Percentiles rank a stretch among this genome's conserved stretches.
phyloP scores from a whole-genome alignment of 2,329 filamentous ascomycete genomes.

The Cordyceps tenuipes region DNA sequence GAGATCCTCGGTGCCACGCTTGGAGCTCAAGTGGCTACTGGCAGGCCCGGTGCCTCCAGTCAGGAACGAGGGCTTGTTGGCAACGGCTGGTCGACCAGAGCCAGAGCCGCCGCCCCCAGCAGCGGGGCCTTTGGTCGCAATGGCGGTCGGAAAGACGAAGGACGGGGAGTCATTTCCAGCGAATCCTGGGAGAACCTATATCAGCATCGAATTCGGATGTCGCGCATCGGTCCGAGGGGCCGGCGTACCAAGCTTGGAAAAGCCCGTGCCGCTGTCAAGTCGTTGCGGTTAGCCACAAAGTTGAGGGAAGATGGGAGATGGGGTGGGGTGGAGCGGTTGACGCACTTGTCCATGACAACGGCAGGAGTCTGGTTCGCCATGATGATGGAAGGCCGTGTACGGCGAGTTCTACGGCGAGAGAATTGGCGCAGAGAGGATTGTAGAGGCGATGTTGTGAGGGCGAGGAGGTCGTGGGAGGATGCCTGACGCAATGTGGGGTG shows the following conservation, averaged over 20 bases:
- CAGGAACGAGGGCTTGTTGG: slow-evolving; percentile 90
- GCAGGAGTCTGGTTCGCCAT: slow-evolving; percentile 99
- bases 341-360: slow-evolving; percentile 99
- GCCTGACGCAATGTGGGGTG: slow-evolving; percentile 12
- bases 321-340: slow-evolving; percentile 27
- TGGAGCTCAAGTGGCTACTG: slow-evolving; percentile 73
- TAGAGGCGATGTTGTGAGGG: slow-evolving; percentile 4
- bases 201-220: not conserved
- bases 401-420: not conserved
- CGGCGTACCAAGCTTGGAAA: slow-evolving; percentile 87
- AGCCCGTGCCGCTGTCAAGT: slow-evolving; percentile 82
- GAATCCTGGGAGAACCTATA: slow-evolving; percentile 56
- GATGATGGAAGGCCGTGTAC: slow-evolving; percentile 20
- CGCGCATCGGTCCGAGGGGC: slow-evolving; percentile 3
- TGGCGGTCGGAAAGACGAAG: slow-evolving; percentile 97
- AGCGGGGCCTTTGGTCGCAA: slow-evolving; percentile 80
- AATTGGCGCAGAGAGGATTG: slow-evolving; percentile 6
- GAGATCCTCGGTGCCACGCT: slow-evolving; percentile 93
- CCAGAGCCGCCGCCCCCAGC: slow-evolving; percentile 67
- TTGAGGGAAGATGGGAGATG: slow-evolving; percentile 6
- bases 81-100: slow-evolving; percentile 81
- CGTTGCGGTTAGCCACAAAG: slow-evolving; percentile 22
- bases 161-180: slow-evolving; percentile 98
- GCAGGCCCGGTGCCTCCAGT: slow-evolving; percentile 75
- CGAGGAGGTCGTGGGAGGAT: slow-evolving; percentile 4